Evolutionary conservation across 306 rosid species (phyloP).

Genomic region (Quercus parvula): DNA sequence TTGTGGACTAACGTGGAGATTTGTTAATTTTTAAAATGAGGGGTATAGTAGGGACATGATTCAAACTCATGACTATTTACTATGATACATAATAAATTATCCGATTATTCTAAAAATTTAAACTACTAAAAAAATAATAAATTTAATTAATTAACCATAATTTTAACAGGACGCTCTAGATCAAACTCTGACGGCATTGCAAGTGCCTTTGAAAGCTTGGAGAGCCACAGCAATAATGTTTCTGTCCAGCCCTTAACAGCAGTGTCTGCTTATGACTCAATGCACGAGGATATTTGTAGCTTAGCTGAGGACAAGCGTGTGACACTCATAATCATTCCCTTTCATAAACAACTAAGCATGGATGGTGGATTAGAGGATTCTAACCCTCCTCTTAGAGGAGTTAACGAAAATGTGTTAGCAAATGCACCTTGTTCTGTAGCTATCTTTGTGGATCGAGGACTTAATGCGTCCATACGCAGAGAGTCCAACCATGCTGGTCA

Average conservation of each 20-base stretch:
- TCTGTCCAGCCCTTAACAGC: constrained; percentile 32
- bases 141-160: too few relatives aligned
- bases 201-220: constrained; percentile 24
- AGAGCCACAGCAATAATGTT: not conserved
- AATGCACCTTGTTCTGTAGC: constrained; percentile 36
- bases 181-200: not conserved
- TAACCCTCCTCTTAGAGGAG: constrained; percentile 17
- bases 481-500: not conserved
- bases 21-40: too few relatives aligned
- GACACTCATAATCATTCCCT: constrained; percentile 31
- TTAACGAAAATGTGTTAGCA: constrained; percentile 28
- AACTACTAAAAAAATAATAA: accelerated
- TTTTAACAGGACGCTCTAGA: not conserved
- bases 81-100: accelerated
- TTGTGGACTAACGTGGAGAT: accelerated
- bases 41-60: too few relatives aligned
- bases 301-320: constrained; percentile 37
- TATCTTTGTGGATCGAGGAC: constrained; percentile 34
- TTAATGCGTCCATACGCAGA: not conserved
- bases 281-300: constrained; percentile 43
- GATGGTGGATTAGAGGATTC: constrained; percentile 31
- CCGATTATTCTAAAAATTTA: accelerated
- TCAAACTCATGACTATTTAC: too few relatives aligned
- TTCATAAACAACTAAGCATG: constrained; percentile 13
- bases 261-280: constrained; percentile 38